Evolutionary conservation across 148 eudicot genomes (phyloP), one percentile per base, ranked within the genome.

Genomic region (Silene conica): DNA sequence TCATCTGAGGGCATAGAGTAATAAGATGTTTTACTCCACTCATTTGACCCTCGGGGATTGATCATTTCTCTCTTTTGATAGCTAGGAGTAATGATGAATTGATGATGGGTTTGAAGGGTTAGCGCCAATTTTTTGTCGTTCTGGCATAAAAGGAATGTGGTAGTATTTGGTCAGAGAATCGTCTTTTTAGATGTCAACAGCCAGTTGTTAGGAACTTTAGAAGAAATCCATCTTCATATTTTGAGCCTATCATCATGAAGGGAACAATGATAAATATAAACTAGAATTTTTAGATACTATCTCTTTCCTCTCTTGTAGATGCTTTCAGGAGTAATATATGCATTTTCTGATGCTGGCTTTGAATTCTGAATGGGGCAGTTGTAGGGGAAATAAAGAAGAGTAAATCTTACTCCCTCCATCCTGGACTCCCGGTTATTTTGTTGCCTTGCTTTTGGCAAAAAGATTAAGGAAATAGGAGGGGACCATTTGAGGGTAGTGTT

Each of bases 181-280:
- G 31, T 28, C 15, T 22, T 16, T 74, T 50, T 22, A 9, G 38
- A 54, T 21, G 20, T 52, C 19, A 48, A 26, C 45, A 54, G 28
- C 22, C 63, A n/a, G 46, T 56, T 12, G 5, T 34, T 21, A 45
- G 11, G 11, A 68, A 45, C 25, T 15, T 21, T 45, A 10, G 54
- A 69, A 14, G 60, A 25, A 52, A 23, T 11, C 25, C 16, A 19
- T 67, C 70, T 68, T 46, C 57, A 69, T 69, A 69, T 25, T 22
- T 45, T 22, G 20, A 50, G 13, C 22, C 41, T 6, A 16, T 43
- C 0, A 22, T 10, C 21, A 9, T 69, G 60, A 25, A 69, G 41
- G 41, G 60, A 69, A 52, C 72, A 25, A 11, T 23, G 58, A 50
- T 67, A 41, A 67, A 61, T 8, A 50, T 67, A 41, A 67, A 61